These are phyloP conservation scores for Kluyveromyces lactis DNA, from an alignment of 805 yeast species.

Conservation along the genomic window DNA sequence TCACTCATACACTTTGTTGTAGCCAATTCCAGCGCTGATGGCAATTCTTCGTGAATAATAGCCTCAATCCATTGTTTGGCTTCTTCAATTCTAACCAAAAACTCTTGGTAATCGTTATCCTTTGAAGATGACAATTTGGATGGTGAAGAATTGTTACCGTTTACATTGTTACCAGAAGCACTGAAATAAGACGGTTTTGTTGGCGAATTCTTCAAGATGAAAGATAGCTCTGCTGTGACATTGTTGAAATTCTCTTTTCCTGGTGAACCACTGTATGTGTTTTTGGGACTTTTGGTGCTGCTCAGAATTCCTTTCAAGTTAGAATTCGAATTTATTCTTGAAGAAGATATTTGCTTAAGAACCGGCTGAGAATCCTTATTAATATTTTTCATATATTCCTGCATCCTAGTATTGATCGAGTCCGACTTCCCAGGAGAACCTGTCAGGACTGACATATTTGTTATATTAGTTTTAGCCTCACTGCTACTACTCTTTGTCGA, in stretches of 20 bases:
- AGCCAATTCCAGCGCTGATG: constrained; percentile 46
- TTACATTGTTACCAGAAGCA: neutral
- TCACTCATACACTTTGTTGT: constrained; percentile 59
- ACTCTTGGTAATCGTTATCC: constrained; percentile 54
- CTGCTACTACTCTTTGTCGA: too few species aligned
- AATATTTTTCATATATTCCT: constrained; percentile 23
- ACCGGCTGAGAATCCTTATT: constrained; percentile 11
- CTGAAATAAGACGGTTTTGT: neutral
- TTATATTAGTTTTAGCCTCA: neutral
- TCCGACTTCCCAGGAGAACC: constrained; percentile 9
- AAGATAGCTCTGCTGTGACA: too few species aligned
- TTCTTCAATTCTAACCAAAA: constrained; percentile 70
- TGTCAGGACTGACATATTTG: neutral
- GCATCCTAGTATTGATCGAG: constrained; percentile 16
- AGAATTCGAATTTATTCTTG: constrained; percentile 15
- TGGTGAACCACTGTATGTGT: neutral
- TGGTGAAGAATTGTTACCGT: neutral
- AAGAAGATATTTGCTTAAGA: constrained; percentile 18
- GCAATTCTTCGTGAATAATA: constrained; percentile 49
- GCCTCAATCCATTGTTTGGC: constrained; percentile 75
- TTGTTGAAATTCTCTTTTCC: neutral
- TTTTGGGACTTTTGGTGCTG: neutral
- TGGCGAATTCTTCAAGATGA: neutral
- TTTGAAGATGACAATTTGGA: constrained; percentile 7
- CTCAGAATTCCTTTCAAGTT: constrained; percentile 4